These are phyloP conservation scores for Saposhnikovia divaricata DNA, from an alignment of 129 eudicot genomes.

Conservation along the genomic window DNA sequence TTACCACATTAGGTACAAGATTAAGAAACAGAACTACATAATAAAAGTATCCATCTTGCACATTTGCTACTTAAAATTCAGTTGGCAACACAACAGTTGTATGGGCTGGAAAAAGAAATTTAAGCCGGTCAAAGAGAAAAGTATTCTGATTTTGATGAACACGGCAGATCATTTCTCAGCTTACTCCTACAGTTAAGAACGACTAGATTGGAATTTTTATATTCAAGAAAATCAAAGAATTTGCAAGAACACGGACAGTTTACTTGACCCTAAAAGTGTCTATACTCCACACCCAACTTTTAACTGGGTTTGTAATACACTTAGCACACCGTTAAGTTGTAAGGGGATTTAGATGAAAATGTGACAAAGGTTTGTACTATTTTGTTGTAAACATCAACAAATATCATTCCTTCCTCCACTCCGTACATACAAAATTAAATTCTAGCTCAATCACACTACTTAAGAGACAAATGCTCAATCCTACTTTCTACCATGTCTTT, in stretches of 20 bases:
- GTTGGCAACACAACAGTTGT: too few species aligned
- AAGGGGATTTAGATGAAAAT: neutral
- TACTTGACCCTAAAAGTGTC: neutral
- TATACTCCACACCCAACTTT: neutral
- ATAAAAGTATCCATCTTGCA: neutral
- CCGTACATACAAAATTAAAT: neutral
- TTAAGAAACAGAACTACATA: constrained; percentile 1
- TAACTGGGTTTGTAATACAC: neutral
- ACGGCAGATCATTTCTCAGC: neutral
- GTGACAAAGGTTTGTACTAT: neutral
- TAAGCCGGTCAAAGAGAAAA: neutral
- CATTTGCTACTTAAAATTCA: neutral
- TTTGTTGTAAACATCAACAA: neutral
- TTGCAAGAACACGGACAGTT: neutral
- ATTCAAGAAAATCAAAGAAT: neutral
- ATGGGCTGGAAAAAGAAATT: neutral
- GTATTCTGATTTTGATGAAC: neutral
- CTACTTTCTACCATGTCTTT: neutral
- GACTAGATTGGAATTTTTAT: neutral
- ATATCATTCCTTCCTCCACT: neutral
- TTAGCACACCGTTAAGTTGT: neutral
- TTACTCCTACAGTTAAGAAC: neutral
- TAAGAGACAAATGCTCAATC: neutral
- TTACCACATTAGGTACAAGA: neutral
- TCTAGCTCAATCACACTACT: neutral